Evolutionary conservation across 108 stramenopile species (phyloP).

Genomic region (Nannochloropsis gaditana): DNA sequence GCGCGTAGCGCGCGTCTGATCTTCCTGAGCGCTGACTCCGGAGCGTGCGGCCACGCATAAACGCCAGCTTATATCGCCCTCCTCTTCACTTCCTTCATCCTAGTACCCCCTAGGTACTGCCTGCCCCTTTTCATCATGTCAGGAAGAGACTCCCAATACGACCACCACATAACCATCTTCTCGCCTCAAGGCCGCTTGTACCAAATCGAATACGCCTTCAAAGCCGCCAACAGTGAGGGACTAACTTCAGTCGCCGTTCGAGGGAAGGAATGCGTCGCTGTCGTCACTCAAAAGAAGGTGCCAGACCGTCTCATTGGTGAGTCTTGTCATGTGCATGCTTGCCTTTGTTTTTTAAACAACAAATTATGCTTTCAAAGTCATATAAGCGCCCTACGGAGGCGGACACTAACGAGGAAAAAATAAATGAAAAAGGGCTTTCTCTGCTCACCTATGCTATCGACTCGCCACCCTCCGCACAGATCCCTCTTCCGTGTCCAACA

Average conservation of each 20-base stretch:
- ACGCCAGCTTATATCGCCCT: not conserved
- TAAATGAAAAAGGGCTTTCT: too few relatives aligned
- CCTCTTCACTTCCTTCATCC: constrained; percentile 1
- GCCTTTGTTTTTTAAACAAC: too few relatives aligned
- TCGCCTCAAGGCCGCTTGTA: constrained; percentile 96
- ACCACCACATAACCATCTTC: constrained; percentile 85
- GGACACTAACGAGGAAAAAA: too few relatives aligned
- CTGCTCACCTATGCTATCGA: too few relatives aligned
- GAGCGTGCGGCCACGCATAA: not conserved
- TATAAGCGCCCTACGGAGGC: too few relatives aligned
- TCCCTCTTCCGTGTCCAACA: constrained; percentile 73
- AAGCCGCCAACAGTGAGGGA: constrained; percentile 81
- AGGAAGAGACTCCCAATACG: constrained; percentile 55
- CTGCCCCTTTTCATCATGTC: constrained; percentile 24
- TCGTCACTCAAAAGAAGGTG: constrained; percentile 97
- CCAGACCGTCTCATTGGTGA: constrained; percentile 68
- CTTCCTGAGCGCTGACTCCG: too few relatives aligned
- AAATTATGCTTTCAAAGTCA: too few relatives aligned
- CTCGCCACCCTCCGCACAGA: constrained; percentile 60
- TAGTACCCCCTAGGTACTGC: too few relatives aligned
- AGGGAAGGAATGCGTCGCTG: constrained; percentile 72
- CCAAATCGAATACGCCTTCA: constrained; percentile 99
- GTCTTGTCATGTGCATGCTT: too few relatives aligned
- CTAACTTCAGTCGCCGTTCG: constrained; percentile 90
- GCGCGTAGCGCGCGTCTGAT: too few relatives aligned